Conservation (phyloP, 176 grass and related monocot species). For the Aegilops longissima region DNA sequence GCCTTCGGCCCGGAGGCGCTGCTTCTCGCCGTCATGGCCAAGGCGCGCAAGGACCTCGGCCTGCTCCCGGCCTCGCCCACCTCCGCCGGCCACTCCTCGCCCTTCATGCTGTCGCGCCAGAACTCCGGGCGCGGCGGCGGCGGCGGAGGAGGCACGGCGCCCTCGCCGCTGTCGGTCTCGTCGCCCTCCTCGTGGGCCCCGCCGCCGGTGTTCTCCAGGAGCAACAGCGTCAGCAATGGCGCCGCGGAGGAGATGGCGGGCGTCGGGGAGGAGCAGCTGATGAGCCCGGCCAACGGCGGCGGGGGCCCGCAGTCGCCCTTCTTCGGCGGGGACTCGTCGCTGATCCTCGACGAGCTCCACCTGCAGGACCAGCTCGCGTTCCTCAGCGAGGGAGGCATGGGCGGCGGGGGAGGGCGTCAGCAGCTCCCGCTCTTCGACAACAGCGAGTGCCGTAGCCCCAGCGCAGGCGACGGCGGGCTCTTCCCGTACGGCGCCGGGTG, state of each 20-base stretch:
- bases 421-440: conserved; percentile 40
- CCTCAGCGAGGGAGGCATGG: conserved; percentile 41
- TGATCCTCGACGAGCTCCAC: conserved; percentile 62
- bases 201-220: conserved; percentile 60
- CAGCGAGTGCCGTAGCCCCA: conserved; percentile 42
- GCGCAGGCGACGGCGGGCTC: conserved; percentile 11
- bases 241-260: conserved; percentile 35
- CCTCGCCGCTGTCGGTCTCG: conserved; percentile 58
- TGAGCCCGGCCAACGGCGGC: conserved; percentile 47
- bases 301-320: conserved; percentile 41
- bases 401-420: conserved; percentile 22
- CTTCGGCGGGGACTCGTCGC: conserved; percentile 29
- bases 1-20: conserved; percentile 90
- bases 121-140: conserved; percentile 57
- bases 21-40: conserved; percentile 71
- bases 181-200: conserved; percentile 70
- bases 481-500: conserved; percentile 36
- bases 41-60: conserved; percentile 82
- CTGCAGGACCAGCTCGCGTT: conserved; percentile 88
- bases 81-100: conserved; percentile 34
- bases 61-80: conserved; percentile 41
- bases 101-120: conserved; percentile 63
- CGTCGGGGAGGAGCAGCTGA: conserved; percentile 60
- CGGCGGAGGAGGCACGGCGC: conserved; percentile 41
- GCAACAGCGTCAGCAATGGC: conserved; percentile 49